These are phyloP conservation scores for Penicillium angulare DNA, from an alignment of 495 filamentous ascomycete species.

Conservation along the genomic window DNA sequence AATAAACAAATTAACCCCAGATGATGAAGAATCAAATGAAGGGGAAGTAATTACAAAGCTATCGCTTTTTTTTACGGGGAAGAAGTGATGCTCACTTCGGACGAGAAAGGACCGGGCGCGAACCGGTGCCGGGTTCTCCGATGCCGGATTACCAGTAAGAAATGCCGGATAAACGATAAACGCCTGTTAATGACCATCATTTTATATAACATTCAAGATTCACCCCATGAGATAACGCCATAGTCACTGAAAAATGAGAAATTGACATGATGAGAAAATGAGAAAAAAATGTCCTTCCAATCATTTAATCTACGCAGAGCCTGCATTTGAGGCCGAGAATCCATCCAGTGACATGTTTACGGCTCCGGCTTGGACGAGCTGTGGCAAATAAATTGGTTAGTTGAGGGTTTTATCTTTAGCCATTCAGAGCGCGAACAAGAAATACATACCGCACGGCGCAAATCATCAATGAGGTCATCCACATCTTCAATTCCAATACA, in stretches of 20 bases:
- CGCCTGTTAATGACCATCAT: background rate
- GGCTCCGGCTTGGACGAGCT: constrained; percentile 93
- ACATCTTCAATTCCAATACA: constrained; percentile 97
- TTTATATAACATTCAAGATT: background rate
- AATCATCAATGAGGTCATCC: constrained; percentile 90
- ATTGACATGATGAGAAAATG: too few species aligned
- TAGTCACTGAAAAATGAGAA: constrained; percentile 9
- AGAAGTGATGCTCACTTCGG: constrained; percentile 13
- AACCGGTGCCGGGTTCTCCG: constrained; percentile 22
- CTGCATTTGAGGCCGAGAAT: constrained; percentile 51
- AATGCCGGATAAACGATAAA: constrained; percentile 25
- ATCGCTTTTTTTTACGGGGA: background rate
- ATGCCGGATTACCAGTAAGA: constrained; percentile 29
- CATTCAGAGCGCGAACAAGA: background rate
- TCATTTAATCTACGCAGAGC: constrained; percentile 3
- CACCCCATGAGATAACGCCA: constrained; percentile 20
- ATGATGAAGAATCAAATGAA: constrained; percentile 12
- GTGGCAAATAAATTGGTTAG: constrained; percentile 21
- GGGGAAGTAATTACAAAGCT: constrained; percentile 21
- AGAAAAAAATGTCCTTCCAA: too few species aligned
- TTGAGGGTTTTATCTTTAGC: background rate
- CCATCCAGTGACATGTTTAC: constrained; percentile 80
- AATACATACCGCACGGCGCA: constrained; percentile 78
- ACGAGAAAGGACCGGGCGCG: constrained; percentile 33
- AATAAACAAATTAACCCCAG: background rate